Percentiles rank a stretch among this genome's conserved stretches.
Evolutionary conservation across 345 rosid genomes (phyloP).

Genomic region (Gossypium ekmanianum): DNA sequence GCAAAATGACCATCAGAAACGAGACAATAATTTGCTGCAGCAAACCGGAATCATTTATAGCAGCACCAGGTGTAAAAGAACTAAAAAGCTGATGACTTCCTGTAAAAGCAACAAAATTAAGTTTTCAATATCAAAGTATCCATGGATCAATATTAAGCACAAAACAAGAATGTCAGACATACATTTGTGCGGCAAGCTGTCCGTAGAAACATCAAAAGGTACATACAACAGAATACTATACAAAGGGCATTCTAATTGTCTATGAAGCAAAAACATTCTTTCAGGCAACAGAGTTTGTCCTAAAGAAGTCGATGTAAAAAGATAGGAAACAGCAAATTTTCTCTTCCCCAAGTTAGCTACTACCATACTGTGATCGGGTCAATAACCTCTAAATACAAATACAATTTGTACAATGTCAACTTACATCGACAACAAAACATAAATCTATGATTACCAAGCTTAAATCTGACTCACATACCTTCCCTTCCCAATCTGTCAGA

Average conservation of each 20-base stretch:
- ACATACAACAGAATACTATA: not conserved
- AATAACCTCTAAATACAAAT: not conserved
- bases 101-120: slow-evolving; percentile 3
- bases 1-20: slow-evolving; percentile 11
- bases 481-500: not conserved
- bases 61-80: not conserved
- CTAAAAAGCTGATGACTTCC: slow-evolving; percentile 1
- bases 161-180: not conserved
- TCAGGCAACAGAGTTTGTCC: not conserved
- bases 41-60: slow-evolving; percentile 21
- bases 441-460: not conserved
- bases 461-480: not conserved
- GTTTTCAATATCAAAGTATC: slow-evolving; percentile 10
- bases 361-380: not conserved
- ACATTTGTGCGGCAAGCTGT: not conserved
- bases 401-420: not conserved
- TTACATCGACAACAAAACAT: not conserved
- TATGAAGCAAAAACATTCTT: not conserved
- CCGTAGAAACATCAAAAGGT: not conserved
- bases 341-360: not conserved
- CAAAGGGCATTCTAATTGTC: not conserved
- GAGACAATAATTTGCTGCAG: not conserved
- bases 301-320: not conserved
- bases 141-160: not conserved
- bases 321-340: not conserved